Evolutionary conservation across 495 filamentous ascomycete species (phyloP), one percentile per base, ranked within the genome.

Genomic region (Venustampulla echinocandica): DNA sequence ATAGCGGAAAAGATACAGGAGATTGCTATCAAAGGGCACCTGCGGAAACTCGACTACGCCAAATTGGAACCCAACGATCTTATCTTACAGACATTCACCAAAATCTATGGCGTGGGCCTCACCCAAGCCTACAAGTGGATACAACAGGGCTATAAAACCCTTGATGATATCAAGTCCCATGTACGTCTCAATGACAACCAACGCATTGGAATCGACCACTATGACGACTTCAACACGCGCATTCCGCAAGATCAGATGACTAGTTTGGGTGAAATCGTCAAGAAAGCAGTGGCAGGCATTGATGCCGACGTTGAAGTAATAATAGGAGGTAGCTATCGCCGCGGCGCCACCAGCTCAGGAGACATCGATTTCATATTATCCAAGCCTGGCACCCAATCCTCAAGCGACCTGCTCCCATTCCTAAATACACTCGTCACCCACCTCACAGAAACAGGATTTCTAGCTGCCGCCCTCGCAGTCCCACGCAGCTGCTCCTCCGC

Each of bases 311-410:
- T 74, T 10, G 63, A 89, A 63, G 67, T 87, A 46, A 82, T 84
- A 42, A 71, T 94, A 23, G 79, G 81, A 23, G 92, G 92, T 1
- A 93, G 85, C 44, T 96, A 94, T 60, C 81, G 92, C 6, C 82
- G 92, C 27, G 89, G 89, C 30, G 73, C 85, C 7, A 59, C 68
- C 10, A 73, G 71, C 44, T 90, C 77, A 5, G 82, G 86, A 0
- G 90, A 96, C 61, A 82, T 96, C 49, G 92, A 96, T 59, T 63
- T 89, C 23, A 79, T 98, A 44, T 74, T 96, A 49, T 95, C 92
- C 2, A 86, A 84, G 58, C 71, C 69, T 1, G 68, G 70, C 4
- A 78, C 81, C 0, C 61, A 59, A 0, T 62, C 79, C 17, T 66
- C 70, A 10, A 62, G 67, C n/a, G 75, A 93, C 2, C 73, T 86